phyloP scores from a whole-genome alignment of 176 grass and related monocot genomes.

The Dendrocalamus sinicus region DNA sequence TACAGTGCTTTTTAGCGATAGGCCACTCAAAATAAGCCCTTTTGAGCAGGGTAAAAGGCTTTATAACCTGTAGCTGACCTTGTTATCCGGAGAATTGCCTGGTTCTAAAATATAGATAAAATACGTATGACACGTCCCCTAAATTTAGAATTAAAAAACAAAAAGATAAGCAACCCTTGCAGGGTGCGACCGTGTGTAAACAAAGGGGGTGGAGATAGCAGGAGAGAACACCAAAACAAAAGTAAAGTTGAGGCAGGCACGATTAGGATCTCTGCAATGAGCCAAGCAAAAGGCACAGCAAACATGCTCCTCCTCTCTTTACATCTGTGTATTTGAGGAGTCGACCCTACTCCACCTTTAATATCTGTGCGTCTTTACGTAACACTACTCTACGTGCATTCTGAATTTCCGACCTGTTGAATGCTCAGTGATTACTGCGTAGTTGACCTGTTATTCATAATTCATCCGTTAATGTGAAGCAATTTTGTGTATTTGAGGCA shows the following conservation, averaged over 20 bases:
- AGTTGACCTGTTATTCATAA: not conserved
- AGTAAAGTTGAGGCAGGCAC: constrained; percentile 37
- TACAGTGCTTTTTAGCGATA: too few relatives aligned
- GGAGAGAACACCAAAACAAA: not conserved
- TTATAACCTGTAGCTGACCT: too few relatives aligned
- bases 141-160: not conserved
- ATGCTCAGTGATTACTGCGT: not conserved
- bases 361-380: not conserved
- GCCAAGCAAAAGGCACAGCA: not conserved
- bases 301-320: not conserved
- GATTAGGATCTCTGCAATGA: constrained; percentile 41
- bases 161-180: not conserved
- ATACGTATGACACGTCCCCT: not conserved
- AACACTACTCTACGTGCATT: too few relatives aligned
- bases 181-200: not conserved
- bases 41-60: too few relatives aligned
- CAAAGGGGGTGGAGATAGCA: constrained; percentile 2
- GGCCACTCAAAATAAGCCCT: too few relatives aligned
- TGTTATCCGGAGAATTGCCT: not conserved
- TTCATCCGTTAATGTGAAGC: not conserved
- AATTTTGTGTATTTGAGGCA: not conserved
- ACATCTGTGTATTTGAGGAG: too few relatives aligned
- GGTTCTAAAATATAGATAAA: too few relatives aligned
- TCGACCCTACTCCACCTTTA: not conserved
- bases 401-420: too few relatives aligned